Base-by-base conservation (phyloP, 352 stramenopile genomes). In the Globisporangium rhizosaccharum region DNA sequence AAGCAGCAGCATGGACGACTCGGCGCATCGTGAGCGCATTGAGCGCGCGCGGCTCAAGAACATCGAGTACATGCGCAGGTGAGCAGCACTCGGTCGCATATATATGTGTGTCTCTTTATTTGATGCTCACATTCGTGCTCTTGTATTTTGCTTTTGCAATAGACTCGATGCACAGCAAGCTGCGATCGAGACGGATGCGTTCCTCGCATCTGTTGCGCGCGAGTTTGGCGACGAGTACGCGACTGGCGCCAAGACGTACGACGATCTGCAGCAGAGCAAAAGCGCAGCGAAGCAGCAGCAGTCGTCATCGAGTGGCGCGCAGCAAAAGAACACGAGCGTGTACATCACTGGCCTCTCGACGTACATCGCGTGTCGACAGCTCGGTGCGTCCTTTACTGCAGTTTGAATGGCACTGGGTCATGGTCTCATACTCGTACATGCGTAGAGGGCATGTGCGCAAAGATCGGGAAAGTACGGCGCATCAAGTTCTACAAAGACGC, bases 401-500 rank as follows among this genome's bases (percentile, higher is more conserved):
- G 42, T n/a, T 28, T 25, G 25, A 42, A 28, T 30, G 6, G 47
- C 3, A 10, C 25, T 53, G 49, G 25, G 8, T 18, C 2, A 17
- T 42, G 17, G 56, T 12, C 2, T 23, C 41, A 18, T 10, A 23
- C 41, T 47, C 41, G 14, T 47, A 14, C 17, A 14, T 47, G 41
- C 41, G 14, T 51, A 94, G 85, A 94, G 72, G 72, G 68, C 18
- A 52, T 91, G 28, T 91, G 82, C 62, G 59, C 63, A 33, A 85
- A 82, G 56, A 65, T 94, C 4, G 85, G 85, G 56, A 92, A 90
- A 66, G 85, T 94, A 59, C 78, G 82, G 14, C 85, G 85, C 23
- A 75, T 91, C 62, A 94, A 94, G 58, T 93, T 94, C 56, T 94
- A 94, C 75, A 83, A 91, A 53, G 75, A 92, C 59, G 78, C 85